Conservation (phyloP, 805 yeast species). For the Candida hungchunana region DNA sequence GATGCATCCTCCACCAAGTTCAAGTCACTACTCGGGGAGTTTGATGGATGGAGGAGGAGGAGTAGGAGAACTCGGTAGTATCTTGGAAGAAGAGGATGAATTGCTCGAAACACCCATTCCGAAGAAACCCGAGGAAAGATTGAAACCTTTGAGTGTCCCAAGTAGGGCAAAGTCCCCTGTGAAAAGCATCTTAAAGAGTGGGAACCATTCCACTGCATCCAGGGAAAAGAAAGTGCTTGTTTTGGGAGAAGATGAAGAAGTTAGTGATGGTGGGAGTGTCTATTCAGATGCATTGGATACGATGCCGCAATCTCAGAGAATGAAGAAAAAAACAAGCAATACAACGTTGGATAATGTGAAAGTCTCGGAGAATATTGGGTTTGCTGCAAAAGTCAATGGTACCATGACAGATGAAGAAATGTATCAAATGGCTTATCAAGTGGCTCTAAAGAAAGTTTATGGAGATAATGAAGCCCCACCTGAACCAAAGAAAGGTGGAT, state of each 20-base stretch:
- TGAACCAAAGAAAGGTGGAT: slow-evolving; percentile 10
- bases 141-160: neutral
- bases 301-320: slow-evolving; percentile 10
- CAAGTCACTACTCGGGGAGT: slow-evolving; percentile 26
- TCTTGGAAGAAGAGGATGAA: slow-evolving; percentile 27
- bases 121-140: too few species aligned
- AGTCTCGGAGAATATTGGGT: slow-evolving; percentile 10
- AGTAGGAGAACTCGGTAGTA: slow-evolving; percentile 28
- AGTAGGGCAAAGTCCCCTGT: slow-evolving; percentile 14
- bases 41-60: slow-evolving; percentile 24
- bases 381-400: slow-evolving; percentile 4
- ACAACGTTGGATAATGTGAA: slow-evolving; percentile 11
- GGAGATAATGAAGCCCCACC: slow-evolving; percentile 30
- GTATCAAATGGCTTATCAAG: slow-evolving; percentile 50
- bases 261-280: slow-evolving; percentile 23
- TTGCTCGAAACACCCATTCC: neutral
- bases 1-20: slow-evolving; percentile 24
- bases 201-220: slow-evolving; percentile 2
- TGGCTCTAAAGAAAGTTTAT: slow-evolving; percentile 54
- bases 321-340: slow-evolving; percentile 5
- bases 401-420: slow-evolving; percentile 34
- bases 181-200: slow-evolving; percentile 14
- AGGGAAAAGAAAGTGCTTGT: slow-evolving; percentile 12
- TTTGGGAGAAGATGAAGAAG: slow-evolving; percentile 15
- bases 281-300: slow-evolving; percentile 23